phyloP scores from a whole-genome alignment of 306 rosid genomes.

The Castanea mollissima region DNA sequence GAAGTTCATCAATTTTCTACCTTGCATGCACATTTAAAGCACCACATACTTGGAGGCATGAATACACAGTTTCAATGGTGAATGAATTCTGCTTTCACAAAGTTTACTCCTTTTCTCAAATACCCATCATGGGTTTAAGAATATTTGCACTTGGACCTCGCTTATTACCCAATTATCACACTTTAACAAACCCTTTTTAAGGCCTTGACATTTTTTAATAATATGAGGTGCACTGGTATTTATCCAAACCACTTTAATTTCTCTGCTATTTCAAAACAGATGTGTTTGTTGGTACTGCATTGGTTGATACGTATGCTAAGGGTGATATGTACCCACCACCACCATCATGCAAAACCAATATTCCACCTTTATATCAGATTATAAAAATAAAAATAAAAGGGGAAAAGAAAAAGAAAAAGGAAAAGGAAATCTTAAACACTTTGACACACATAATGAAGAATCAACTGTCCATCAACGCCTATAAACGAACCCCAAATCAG shows the following conservation, averaged over 20 bases:
- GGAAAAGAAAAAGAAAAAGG: too few species aligned
- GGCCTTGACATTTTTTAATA: conserved; percentile 40
- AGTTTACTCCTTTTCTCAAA: conserved; percentile 37
- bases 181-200: conserved; percentile 30
- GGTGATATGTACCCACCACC: conserved; percentile 7
- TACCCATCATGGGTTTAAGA: conserved; percentile 9
- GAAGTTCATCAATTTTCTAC: neutral
- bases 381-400: neutral
- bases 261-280: conserved; percentile 46
- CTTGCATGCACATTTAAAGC: neutral
- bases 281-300: conserved; percentile 44
- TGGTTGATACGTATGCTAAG: conserved; percentile 50
- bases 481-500: neutral
- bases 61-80: neutral
- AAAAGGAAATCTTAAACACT: neutral
- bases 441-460: neutral
- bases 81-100: neutral
- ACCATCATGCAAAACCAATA: conserved; percentile 5
- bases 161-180: conserved; percentile 43
- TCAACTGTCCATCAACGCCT: conserved; percentile 14
- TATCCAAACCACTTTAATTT: conserved; percentile 58
- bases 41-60: conserved; percentile 6
- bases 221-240: conserved; percentile 40
- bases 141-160: conserved; percentile 55
- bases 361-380: conserved; percentile 18